A percentile compares a stretch with the other conserved stretches of the same genome.
phyloP scores from a whole-genome alignment of 1,139 yeast genomes.

The Kazachstania sp. region DNA sequence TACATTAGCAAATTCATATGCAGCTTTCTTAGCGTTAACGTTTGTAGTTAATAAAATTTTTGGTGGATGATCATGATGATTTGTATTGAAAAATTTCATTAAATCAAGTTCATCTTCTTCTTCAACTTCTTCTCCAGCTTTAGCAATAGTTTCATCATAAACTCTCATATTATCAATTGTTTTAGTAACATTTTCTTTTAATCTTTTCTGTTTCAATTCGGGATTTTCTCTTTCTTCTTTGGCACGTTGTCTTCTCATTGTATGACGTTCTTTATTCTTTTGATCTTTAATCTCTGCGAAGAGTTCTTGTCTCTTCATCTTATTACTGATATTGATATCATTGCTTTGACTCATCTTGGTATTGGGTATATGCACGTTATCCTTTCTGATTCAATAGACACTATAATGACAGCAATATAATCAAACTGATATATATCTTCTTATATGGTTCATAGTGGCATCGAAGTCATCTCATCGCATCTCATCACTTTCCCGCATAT shows the following conservation, averaged over 20 bases:
- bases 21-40: constrained; percentile 74
- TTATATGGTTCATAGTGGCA: no score
- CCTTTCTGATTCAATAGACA: no score
- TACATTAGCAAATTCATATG: constrained; percentile 84
- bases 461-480: constrained; percentile 1
- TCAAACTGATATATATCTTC: no score
- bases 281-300: constrained; percentile 68
- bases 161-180: constrained; percentile 86
- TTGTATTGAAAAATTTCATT: constrained; percentile 22
- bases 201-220: constrained; percentile 67
- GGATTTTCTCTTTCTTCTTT: constrained; percentile 80
- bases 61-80: constrained; percentile 38
- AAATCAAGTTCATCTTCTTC: constrained; percentile 72
- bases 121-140: constrained; percentile 64
- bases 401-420: no score
- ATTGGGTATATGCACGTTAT: no score
- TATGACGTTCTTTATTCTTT: constrained; percentile 68
- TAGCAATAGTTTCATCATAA: constrained; percentile 72
- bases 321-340: constrained; percentile 48
- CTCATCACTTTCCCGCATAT: constrained; percentile 5
- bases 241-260: constrained; percentile 65
- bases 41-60: constrained; percentile 85
- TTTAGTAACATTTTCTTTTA: constrained; percentile 70
- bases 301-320: constrained; percentile 70
- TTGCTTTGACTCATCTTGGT: constrained; percentile 16